Evolutionary conservation across 345 rosid genomes (phyloP).

Genomic region (Citrus hindsii): DNA sequence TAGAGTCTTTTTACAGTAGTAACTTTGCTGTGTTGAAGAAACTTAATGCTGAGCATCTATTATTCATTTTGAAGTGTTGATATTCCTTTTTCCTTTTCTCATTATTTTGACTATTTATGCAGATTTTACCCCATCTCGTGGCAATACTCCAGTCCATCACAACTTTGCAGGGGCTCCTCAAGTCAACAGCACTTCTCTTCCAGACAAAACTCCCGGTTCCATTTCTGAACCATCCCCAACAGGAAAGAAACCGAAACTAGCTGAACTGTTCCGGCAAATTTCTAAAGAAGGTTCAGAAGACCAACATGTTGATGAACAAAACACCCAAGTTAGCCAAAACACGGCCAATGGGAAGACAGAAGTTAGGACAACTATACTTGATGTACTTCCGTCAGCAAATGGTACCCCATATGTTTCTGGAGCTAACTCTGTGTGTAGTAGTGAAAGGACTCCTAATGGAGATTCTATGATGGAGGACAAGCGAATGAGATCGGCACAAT

Average conservation of each 20-base stretch:
- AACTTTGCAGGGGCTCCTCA: constrained; percentile 42
- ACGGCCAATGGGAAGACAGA: constrained; percentile 18
- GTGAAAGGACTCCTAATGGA: constrained; percentile 49
- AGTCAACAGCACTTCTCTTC: constrained; percentile 23
- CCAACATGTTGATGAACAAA: constrained; percentile 24
- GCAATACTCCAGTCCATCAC: constrained; percentile 75
- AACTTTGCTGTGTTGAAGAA: neutral
- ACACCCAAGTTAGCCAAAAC: constrained; percentile 15
- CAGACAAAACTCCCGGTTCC: constrained; percentile 34
- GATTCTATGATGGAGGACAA: constrained; percentile 35
- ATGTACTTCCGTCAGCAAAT: constrained; percentile 35
- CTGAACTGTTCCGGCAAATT: constrained; percentile 71
- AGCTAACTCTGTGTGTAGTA: constrained; percentile 43
- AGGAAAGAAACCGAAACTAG: constrained; percentile 68
- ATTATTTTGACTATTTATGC: constrained; percentile 11
- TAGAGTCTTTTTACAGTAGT: neutral
- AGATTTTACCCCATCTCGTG: constrained; percentile 94
- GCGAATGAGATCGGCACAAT: constrained; percentile 35
- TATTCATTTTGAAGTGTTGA: neutral
- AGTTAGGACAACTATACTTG: constrained; percentile 30
- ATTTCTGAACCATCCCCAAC: constrained; percentile 41
- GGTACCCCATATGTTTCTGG: constrained; percentile 55
- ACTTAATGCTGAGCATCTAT: neutral
- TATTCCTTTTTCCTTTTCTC: neutral
- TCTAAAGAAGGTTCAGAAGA: constrained; percentile 44